Evolutionary conservation across 2,329 filamentous ascomycete species (phyloP).

Genomic region (Calonectria hawksworthii): DNA sequence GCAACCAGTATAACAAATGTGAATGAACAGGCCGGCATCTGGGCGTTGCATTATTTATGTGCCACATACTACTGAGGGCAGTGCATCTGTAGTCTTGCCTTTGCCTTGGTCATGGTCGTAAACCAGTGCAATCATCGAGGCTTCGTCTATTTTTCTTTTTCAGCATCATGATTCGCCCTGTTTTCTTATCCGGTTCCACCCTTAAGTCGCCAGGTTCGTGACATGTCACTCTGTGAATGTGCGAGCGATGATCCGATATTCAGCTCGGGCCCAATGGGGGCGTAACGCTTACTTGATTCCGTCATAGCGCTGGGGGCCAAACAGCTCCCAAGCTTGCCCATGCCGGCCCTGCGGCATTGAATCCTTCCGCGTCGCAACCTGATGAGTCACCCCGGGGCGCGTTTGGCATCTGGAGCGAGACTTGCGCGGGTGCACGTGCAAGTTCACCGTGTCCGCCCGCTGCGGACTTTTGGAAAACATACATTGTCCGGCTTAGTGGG

Average conservation of each 20-base stretch:
- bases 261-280: neutral
- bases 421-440: conserved; percentile 24
- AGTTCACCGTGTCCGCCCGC: neutral
- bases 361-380: neutral
- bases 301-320: neutral
- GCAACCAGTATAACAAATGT: neutral
- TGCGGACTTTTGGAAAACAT: conserved; percentile 7
- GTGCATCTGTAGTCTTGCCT: neutral
- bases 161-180: neutral
- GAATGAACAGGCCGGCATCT: neutral
- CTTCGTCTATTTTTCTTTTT: neutral
- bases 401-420: conserved; percentile 1
- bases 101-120: neutral
- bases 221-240: neutral
- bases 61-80: neutral
- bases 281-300: neutral
- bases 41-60: neutral
- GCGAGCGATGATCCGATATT: neutral
- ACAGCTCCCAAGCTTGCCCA: neutral
- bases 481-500: neutral
- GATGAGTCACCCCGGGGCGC: neutral
- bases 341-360: neutral
- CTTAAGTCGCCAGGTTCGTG: neutral
- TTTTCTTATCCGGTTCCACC: neutral
- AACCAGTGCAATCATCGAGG: no score